Base-by-base conservation (phyloP, 2,329 filamentous ascomycete species). In the Monilinia fructigena region DNA sequence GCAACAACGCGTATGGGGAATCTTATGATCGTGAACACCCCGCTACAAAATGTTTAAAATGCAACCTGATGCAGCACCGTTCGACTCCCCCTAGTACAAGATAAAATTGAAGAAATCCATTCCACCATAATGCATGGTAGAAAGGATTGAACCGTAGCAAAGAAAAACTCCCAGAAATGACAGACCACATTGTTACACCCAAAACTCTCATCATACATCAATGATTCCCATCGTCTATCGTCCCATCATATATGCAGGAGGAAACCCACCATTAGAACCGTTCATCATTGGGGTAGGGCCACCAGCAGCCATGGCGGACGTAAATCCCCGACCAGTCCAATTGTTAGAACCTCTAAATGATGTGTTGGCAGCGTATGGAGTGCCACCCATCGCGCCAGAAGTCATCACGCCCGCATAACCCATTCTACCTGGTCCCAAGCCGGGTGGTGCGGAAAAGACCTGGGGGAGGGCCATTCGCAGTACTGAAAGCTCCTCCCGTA, bases 381-480 rank as follows among this genome's bases (percentile, higher is more conserved):
- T 67, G 26, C 67, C 71, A 50, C 68, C 74, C 63, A 73, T 72
- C 52, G 68, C 63, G 31, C 66, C 66, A 31, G 70, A 67, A 31
- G 28, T 74, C 64, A 74, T 72, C 42, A 68, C 66, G 42, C 65
- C 67, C 12, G 69, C 62, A 68, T 73, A 76, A 11, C 68, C 67
- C 67, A 74, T 72, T 61, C 74, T 69, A 55, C 68, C 71, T n/a
- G 72, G 75, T 18, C 80, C 82, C 45, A 94, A 81, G 16, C 91
- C 91, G 2, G 92, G 91, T 18, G 93, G 93, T 8, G 86, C 87
- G 1, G 86, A 77, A 11, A 11, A 97, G 83, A 2, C 93, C 93
- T 0, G 93, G 93, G 16, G 93, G 93, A 31, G 93, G 93, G 48
- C 85, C 83, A 70, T 83, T 85, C 31, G 81, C 82, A 20, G 82